Conservation (phyloP, 805 yeast genomes). For the Cyberlindnera maclurae region DNA sequence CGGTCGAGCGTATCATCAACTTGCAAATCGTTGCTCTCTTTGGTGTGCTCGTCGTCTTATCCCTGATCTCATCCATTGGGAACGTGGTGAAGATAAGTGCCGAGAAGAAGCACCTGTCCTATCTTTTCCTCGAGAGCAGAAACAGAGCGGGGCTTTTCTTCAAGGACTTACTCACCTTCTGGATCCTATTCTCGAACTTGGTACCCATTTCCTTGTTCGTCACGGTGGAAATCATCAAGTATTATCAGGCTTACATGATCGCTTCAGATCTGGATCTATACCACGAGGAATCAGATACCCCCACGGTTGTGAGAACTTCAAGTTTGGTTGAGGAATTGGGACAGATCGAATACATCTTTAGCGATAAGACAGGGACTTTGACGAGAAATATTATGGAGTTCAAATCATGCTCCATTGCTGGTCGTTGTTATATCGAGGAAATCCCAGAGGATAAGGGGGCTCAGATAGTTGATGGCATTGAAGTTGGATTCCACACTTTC, state of each 20-base stretch:
- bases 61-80: slow-evolving; percentile 81
- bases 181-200: slow-evolving; percentile 93
- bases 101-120: slow-evolving; percentile 46
- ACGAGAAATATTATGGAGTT: slow-evolving; percentile 97
- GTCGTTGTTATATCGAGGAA: slow-evolving; percentile 76
- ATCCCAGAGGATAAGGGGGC: slow-evolving; percentile 89
- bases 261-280: slow-evolving; percentile 94
- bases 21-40: slow-evolving; percentile 86
- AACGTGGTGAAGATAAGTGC: slow-evolving; percentile 67
- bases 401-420: slow-evolving; percentile 88
- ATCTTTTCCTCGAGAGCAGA: slow-evolving; percentile 62
- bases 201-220: slow-evolving; percentile 98
- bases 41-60: slow-evolving; percentile 63
- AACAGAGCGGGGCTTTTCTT: slow-evolving; percentile 69
- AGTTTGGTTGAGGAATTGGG: slow-evolving; percentile 95
- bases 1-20: slow-evolving; percentile 92
- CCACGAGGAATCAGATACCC: slow-evolving; percentile 80
- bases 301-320: slow-evolving; percentile 92
- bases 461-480: slow-evolving; percentile 69
- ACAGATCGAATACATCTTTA: slow-evolving; percentile 90
- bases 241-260: slow-evolving; percentile 90
- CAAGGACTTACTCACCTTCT: slow-evolving; percentile 81
- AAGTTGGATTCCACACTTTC: slow-evolving; percentile 70
- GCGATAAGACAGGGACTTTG: slow-evolving; percentile 96
- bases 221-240: slow-evolving; percentile 92